phyloP scores from a whole-genome alignment of 352 stramenopile genomes.

The Chrysophaeum taylorii region DNA sequence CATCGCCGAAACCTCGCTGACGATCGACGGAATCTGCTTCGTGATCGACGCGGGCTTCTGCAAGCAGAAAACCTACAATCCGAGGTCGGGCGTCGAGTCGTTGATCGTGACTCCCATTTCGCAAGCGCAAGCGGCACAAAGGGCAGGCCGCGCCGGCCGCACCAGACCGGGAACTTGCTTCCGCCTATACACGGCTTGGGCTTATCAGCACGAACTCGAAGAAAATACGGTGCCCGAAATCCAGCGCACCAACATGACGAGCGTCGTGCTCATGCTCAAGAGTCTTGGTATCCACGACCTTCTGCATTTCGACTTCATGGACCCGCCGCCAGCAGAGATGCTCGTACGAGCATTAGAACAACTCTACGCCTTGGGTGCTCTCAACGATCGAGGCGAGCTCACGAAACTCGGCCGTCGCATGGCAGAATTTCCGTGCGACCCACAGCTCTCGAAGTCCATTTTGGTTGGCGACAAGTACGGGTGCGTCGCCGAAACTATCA shows the following conservation, averaged over 20 bases:
- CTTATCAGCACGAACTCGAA: slow-evolving; percentile 96
- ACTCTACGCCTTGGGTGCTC: slow-evolving; percentile 94
- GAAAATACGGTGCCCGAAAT: slow-evolving; percentile 96
- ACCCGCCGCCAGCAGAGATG: slow-evolving; percentile 92
- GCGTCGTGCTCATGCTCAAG: slow-evolving; percentile 97
- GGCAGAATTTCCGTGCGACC: slow-evolving; percentile 87
- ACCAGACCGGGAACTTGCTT: slow-evolving; percentile 97
- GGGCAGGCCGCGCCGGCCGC: slow-evolving; percentile 75
- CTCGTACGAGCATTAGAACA: slow-evolving; percentile 95
- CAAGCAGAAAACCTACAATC: slow-evolving; percentile 99
- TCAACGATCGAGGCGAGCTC: slow-evolving; percentile 95
- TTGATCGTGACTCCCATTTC: slow-evolving; percentile 94
- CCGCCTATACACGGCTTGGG: slow-evolving; percentile 95
- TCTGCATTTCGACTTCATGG: slow-evolving; percentile 99
- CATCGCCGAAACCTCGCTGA: slow-evolving; percentile 98
- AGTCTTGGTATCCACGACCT: slow-evolving; percentile 98
- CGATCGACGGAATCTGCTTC: slow-evolving; percentile 97
- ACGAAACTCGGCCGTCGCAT: slow-evolving; percentile 85
- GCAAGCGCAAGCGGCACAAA: slow-evolving; percentile 90
- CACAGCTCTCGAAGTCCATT: slow-evolving; percentile 84
- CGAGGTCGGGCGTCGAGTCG: slow-evolving; percentile 95
- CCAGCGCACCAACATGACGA: slow-evolving; percentile 89
- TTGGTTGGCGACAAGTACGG: slow-evolving; percentile 76
- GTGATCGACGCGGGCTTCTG: slow-evolving; percentile 99
- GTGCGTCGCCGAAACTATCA: slow-evolving; percentile 37